Base-by-base conservation (phyloP, 129 eudicot genomes). In the Dittrichia graveolens region DNA sequence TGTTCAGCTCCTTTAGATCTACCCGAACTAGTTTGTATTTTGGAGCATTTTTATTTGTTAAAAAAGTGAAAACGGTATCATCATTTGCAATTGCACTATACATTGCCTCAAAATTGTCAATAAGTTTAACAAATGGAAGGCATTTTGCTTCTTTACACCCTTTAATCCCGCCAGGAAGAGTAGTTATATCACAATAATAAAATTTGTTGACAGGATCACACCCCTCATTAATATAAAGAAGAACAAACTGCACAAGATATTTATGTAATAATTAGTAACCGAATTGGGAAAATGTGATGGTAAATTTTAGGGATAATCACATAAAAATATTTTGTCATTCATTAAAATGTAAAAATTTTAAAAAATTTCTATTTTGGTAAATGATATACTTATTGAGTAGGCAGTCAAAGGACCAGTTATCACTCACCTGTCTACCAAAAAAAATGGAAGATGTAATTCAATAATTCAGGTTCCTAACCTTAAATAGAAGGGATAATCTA, bases 191-290 rank as follows among this genome's bases (percentile, higher is more conserved):
- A 75, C 92, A 85, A 76, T 95, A 95, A 78, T 88, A 95, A 37
- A 95, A 58, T 77, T 95, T 95, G 89, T 95, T 95, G 61, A 81
- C 90, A 3, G 90, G 91, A 68, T 90, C 99, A 81, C 99, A 95
- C 13, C 80, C 84, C 65, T 83, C 89, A 1, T 19, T 35, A 16
- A 80, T 90, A 39, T 84, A 75, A 31, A 90, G 79, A 61, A 95
- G 87, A 80, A 86, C 91, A 85, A 83, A 95, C 97, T 93, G 96
- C 90, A 87, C 40, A 50, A 67, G 13, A 65, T 9, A 75, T 57
- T 42, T 74, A 48, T 39, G 34, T 61, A 8, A 72, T 40, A 60
- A 13, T 38, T 40, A 24, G 31, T 24, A 55, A 55, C 19, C 18
- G 8, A 2, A 54, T 19, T n/a, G 53, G 59, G 5, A 53, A 42